Percentiles rank a stretch among this genome's conserved stretches.
Evolutionary conservation across 805 yeast species (phyloP).

Genomic region (Lachancea lanzarotensis): DNA sequence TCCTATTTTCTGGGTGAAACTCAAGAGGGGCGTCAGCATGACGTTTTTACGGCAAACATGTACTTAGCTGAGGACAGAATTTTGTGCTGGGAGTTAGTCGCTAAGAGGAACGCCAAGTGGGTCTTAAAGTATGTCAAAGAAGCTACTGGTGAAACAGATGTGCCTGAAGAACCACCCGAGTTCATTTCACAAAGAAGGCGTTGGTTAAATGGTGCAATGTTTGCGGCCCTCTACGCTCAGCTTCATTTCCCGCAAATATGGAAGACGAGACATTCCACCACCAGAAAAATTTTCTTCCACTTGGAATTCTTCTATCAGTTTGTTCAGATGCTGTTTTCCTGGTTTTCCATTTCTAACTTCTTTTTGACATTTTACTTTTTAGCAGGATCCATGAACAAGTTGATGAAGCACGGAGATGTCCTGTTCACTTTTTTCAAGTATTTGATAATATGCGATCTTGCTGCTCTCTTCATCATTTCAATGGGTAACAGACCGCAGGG

Average conservation of each 20-base stretch:
- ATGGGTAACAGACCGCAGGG: slow-evolving; percentile 99
- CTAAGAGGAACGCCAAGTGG: slow-evolving; percentile 79
- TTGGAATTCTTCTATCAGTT: slow-evolving; percentile 87
- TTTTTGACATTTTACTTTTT: slow-evolving; percentile 88
- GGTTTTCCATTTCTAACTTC: slow-evolving; percentile 89
- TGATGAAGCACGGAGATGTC: slow-evolving; percentile 67
- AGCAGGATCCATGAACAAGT: slow-evolving; percentile 67
- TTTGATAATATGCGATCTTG: slow-evolving; percentile 70
- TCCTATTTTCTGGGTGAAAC: slow-evolving; percentile 89
- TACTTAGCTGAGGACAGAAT: slow-evolving; percentile 96
- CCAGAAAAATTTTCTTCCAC: slow-evolving; percentile 77
- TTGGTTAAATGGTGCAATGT: slow-evolving; percentile 97
- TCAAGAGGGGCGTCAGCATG: slow-evolving; percentile 50
- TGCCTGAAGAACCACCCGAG: slow-evolving; percentile 91
- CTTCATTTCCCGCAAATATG: slow-evolving; percentile 82
- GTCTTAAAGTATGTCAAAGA: slow-evolving; percentile 84
- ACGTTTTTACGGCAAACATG: slow-evolving; percentile 94
- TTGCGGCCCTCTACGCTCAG: slow-evolving; percentile 89
- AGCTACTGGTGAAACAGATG: slow-evolving; percentile 96
- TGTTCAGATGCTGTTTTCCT: slow-evolving; percentile 71
- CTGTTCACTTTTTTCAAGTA: slow-evolving; percentile 83
- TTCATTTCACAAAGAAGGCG: slow-evolving; percentile 94
- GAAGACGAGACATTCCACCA: slow-evolving; percentile 75
- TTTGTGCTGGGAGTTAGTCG: slow-evolving; percentile 91
- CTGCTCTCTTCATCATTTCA: slow-evolving; percentile 85